Evolutionary conservation across 2,329 filamentous ascomycete genomes (phyloP).

Genomic region (Polytolypa hystricis): DNA sequence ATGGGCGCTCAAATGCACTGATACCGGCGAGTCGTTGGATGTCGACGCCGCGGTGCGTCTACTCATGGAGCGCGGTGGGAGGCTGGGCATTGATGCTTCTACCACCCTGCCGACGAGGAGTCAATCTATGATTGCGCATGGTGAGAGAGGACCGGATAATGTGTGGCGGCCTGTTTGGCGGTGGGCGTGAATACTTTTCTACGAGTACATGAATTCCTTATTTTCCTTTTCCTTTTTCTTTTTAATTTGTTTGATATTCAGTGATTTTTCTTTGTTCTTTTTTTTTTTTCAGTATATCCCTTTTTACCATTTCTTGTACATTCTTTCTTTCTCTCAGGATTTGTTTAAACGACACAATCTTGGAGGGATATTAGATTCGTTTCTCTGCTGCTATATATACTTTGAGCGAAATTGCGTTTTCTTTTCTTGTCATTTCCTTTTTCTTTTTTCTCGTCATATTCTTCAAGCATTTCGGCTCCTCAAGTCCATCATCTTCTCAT

Average conservation of each 20-base stretch:
- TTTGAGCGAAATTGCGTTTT: too few relatives aligned
- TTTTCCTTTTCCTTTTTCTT: not conserved
- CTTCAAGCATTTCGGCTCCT: too few relatives aligned
- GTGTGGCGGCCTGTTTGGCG: conserved; percentile 23
- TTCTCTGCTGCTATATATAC: too few relatives aligned
- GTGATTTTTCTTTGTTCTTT: not conserved
- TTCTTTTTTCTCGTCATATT: too few relatives aligned
- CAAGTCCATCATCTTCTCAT: too few relatives aligned
- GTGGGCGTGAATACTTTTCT: conserved; percentile 28
- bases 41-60: conserved; percentile 47
- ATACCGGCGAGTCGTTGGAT: conserved; percentile 48
- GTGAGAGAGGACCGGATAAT: too few relatives aligned
- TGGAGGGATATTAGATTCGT: too few relatives aligned
- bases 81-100: conserved; percentile 15
- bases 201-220: too few relatives aligned
- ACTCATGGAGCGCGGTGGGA: conserved; percentile 31
- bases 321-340: too few relatives aligned
- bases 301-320: not conserved
- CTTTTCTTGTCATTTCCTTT: too few relatives aligned
- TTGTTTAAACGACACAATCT: too few relatives aligned
- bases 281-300: not conserved
- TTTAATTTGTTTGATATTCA: not conserved
- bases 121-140: too few relatives aligned
- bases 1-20: conserved; percentile 47
- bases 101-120: conserved; percentile 7